Base-by-base conservation (phyloP, 305 asterid species). In the Fraxinus dipetala region DNA sequence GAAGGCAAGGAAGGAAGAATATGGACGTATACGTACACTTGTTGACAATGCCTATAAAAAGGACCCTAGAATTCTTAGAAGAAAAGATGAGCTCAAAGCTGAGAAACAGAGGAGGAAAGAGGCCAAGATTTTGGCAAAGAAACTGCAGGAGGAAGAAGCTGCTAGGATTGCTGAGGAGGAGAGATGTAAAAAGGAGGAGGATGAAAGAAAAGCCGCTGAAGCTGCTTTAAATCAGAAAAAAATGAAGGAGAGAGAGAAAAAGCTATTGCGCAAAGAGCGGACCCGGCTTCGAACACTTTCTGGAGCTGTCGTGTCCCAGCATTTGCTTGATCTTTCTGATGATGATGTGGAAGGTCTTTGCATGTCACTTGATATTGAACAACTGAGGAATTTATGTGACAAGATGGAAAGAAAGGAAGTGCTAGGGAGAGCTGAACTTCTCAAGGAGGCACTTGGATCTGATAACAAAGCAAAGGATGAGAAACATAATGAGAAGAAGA, bases 1-100 rank as follows among this genome's bases (percentile, higher is more conserved):
- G 93, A 93, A 91, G 86, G 98, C 98, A 34, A 91, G 98, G 89
- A 96, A 94, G 85, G 99, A 96, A 84, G 99, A 94, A 80, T 77
- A 79, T 6, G 91, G 88, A 26, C 92, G 98, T 7, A 73, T 96
- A 72, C 99, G 98, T 18, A 78, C 91, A 43, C 98, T 95, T 86
- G 98, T 94, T 85, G 98, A 93, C 74, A 95, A 90, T 87, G 98
- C 99, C 26, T 93, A 94, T 87, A 95, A 88, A 79, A 86, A 91
- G 80, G 99, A 95, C 83, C 98, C 98, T 26, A 89, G 98, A 80
- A 89, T 95, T 80, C 74, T 89, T 82, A 85, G 96, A 80, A 90
- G 98, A 83, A 95, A 95, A 86, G 99, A 95, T 40, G 94, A 89
- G 51, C 85, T 81, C 79, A 95, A 92, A 85, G 96, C 96, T 80